Conservation (phyloP, 805 yeast genomes). For the Kluyveromyces siamensis region DNA sequence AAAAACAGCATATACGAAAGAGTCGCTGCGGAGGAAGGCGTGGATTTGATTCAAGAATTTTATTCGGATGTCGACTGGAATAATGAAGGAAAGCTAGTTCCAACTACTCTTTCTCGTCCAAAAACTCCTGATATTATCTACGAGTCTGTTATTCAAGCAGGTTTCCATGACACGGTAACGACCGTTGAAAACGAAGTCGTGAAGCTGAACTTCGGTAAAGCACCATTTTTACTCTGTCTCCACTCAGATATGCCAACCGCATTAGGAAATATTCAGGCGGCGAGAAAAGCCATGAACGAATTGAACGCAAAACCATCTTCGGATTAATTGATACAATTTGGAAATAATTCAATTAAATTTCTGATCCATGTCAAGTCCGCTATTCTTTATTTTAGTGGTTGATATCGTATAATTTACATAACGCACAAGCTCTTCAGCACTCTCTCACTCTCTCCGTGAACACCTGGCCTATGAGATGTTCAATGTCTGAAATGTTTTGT, state of each 20-base stretch:
- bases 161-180: slow-evolving; percentile 17
- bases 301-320: slow-evolving; percentile 10
- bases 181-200: slow-evolving; percentile 18
- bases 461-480: too few relatives aligned
- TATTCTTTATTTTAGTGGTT: too few relatives aligned
- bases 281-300: slow-evolving; percentile 26
- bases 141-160: slow-evolving; percentile 23
- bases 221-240: slow-evolving; percentile 28
- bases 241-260: slow-evolving; percentile 34
- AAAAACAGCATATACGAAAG: slow-evolving; percentile 25
- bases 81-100: slow-evolving; percentile 25
- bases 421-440: too few relatives aligned
- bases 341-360: too few relatives aligned
- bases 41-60: slow-evolving; percentile 30
- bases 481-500: too few relatives aligned
- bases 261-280: slow-evolving; percentile 24
- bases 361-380: too few relatives aligned
- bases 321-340: too few relatives aligned
- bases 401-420: too few relatives aligned
- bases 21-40: slow-evolving; percentile 26
- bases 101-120: slow-evolving; percentile 22
- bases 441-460: too few relatives aligned
- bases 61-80: slow-evolving; percentile 31
- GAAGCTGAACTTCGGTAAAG: slow-evolving; percentile 21
- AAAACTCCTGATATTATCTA: slow-evolving; percentile 28